Base-by-base conservation (phyloP, 176 grass and related monocot species). In the Oryza glaberrima region DNA sequence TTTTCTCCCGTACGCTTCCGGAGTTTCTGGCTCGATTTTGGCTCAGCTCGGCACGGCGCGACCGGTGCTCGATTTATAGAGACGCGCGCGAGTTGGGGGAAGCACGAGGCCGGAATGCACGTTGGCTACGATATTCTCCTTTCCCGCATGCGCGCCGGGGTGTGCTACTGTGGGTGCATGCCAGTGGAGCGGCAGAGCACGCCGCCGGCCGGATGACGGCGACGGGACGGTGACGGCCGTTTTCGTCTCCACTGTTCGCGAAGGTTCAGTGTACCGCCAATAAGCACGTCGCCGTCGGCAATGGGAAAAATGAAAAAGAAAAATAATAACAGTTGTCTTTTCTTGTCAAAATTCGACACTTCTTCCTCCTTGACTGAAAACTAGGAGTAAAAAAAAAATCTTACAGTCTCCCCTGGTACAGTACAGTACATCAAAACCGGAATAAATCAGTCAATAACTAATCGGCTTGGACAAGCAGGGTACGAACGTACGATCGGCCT, bases 291-390 rank as follows among this genome's bases (percentile, higher is more conserved):
- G 41, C 84, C 69, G 12, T 89, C 82, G 11, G 9, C 77, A 71
- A 47, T 10, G 7, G 77, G 10, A n/a, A 13, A 58, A 32, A 73
- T 43, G 32, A 12, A 6, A 13, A 43, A 51, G 35, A 72, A 72
- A 72, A 54, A 41, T 41, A n/a, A 7, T 7, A 2, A 44, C 19
- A 11, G 28, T 20, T 4, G 11, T 1, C 2, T 28, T 75, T 51
- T n/a, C 84, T 25, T 65, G 75, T 80, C 74, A 43, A 83, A 90
- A 17, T 90, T 87, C 44, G 63, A 70, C 84, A 70, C 84, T 22
- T 3, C 45, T 16, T 81, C 65, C 56, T n/a, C 20, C 11, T 17
- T 1, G 13, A 4, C 7, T 1, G 15, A 45, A 11, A 14, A 3
- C 3, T 7, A 8, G 40, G 40, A 41, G 40, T 11, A 2, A 16